Evolutionary conservation across 192 early-diverging fungal genomes (phyloP).

Genomic region (Spizellomyces punctatus): DNA sequence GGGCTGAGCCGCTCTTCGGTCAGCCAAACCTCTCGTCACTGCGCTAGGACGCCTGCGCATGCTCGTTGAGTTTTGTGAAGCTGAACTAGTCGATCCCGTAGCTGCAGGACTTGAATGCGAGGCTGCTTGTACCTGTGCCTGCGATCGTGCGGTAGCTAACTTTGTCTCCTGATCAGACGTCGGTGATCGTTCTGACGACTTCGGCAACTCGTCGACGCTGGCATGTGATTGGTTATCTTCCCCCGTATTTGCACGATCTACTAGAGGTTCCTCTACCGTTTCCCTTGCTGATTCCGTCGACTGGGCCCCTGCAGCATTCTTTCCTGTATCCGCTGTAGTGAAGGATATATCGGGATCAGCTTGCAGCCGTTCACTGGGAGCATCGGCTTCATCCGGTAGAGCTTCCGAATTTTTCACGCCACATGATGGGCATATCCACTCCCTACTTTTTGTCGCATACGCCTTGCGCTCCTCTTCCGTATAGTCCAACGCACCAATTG

Average conservation of each 20-base stretch:
- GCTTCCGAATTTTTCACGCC: conserved; percentile 28
- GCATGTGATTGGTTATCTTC: not conserved
- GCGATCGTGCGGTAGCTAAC: not conserved
- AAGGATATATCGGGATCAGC: conserved; percentile 30
- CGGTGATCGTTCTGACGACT: not conserved
- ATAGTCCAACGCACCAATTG: conserved; percentile 78
- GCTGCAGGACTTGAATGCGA: not conserved
- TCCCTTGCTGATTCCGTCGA: not conserved
- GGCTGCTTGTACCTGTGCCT: not conserved
- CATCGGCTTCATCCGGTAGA: conserved; percentile 39
- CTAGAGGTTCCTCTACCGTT: not conserved
- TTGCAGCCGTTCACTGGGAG: conserved; percentile 30
- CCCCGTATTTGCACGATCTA: not conserved
- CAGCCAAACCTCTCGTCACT: not conserved
- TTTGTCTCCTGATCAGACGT: not conserved
- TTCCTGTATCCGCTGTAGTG: conserved; percentile 3
- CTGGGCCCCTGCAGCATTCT: not conserved
- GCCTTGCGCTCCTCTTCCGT: conserved; percentile 65
- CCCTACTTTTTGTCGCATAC: conserved; percentile 60
- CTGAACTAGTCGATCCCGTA: not conserved
- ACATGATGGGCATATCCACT: conserved; percentile 45
- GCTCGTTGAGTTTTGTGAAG: conserved; percentile 1
- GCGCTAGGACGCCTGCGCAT: not conserved
- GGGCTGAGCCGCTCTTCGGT: not conserved
- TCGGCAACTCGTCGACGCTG: not conserved